Percentiles rank a stretch among this genome's conserved stretches.
Evolutionary conservation across 202 grass and related monocot genomes (phyloP).

Genomic region (Zizania palustris): DNA sequence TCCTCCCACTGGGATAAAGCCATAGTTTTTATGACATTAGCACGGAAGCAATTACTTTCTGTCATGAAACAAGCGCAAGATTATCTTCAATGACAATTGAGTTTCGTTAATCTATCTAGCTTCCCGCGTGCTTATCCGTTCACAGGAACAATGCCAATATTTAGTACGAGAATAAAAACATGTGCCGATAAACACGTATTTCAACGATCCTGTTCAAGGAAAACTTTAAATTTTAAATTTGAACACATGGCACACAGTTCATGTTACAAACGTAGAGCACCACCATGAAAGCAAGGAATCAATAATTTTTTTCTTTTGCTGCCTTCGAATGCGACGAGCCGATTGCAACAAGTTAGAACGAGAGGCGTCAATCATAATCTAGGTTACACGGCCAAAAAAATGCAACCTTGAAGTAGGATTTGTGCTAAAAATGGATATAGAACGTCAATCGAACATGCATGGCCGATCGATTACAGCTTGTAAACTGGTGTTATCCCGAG

Average conservation of each 20-base stretch:
- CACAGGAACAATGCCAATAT: too few species aligned
- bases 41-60: too few species aligned
- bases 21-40: neutral
- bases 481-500: constrained; percentile 87
- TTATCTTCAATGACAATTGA: too few species aligned
- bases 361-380: neutral
- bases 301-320: neutral
- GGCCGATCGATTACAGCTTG: constrained; percentile 52
- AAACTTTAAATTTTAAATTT: neutral
- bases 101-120: too few species aligned
- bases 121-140: too few species aligned
- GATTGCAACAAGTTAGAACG: constrained; percentile 1
- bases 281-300: neutral
- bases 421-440: neutral
- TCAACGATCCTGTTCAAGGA: neutral
- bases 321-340: neutral
- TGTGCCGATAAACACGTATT: neutral
- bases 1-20: neutral
- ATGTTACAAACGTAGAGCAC: too few species aligned
- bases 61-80: too few species aligned
- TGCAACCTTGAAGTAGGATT: constrained; percentile 27
- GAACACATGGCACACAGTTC: neutral
- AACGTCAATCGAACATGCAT: constrained; percentile 1
- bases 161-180: too few species aligned
- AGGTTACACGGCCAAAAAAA: constrained; percentile 47